A percentile compares a stretch with the other conserved stretches of the same genome.
Evolutionary conservation across 768 basidiomycete genomes (phyloP).

Genomic region (Russula abietina): DNA sequence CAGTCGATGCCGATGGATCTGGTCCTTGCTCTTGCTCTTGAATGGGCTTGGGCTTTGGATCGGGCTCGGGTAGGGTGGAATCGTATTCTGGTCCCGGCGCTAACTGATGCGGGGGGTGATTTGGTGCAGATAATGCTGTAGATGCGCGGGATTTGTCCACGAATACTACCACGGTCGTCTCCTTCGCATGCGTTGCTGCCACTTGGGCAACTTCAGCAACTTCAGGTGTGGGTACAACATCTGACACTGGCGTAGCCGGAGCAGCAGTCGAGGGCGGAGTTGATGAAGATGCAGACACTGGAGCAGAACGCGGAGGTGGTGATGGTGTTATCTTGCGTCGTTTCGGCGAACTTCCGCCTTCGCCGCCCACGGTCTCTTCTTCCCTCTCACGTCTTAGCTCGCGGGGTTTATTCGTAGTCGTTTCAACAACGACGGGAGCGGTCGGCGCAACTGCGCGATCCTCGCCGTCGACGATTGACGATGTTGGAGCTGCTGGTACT

Average conservation of each 20-base stretch:
- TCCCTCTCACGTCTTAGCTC: conserved; percentile 8
- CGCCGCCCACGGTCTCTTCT: background rate
- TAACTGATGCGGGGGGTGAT: background rate
- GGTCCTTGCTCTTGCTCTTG: background rate
- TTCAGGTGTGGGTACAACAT: background rate
- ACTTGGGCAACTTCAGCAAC: background rate
- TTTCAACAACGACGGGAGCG: background rate
- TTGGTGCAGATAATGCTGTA: background rate
- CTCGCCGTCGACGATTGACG: background rate
- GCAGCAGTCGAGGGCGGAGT: background rate
- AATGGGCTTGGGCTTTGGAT: background rate
- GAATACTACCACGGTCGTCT: background rate
- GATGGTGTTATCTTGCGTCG: conserved; percentile 12
- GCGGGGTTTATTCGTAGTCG: background rate
- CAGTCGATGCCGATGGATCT: background rate
- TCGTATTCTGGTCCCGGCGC: background rate
- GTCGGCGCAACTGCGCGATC: background rate
- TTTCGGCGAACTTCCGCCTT: conserved; percentile 2
- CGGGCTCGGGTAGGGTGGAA: background rate
- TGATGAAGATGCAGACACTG: background rate
- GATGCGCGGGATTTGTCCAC: background rate
- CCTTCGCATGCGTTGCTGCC: background rate
- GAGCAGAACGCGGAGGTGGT: background rate
- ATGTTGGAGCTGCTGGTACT: background rate
- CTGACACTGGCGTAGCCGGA: background rate